These are phyloP conservation scores for Talaromyces stipitatus DNA, from an alignment of 495 filamentous ascomycete genomes.

Conservation along the genomic window DNA sequence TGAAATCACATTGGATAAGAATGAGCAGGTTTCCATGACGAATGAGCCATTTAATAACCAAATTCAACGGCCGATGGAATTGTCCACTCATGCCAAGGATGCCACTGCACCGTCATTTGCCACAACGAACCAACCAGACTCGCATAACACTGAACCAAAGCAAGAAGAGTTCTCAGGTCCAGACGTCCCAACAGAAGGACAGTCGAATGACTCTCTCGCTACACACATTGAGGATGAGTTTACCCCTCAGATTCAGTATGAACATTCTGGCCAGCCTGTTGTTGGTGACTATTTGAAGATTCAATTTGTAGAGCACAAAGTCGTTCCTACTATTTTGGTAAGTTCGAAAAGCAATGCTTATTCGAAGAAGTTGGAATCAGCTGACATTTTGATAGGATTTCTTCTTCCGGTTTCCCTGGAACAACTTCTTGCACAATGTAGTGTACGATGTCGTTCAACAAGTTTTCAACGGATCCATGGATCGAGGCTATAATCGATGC, in stretches of 20 bases:
- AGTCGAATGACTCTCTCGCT: background rate
- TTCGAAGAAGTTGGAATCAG: background rate
- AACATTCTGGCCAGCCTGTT: constrained; percentile 68
- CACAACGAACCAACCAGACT: constrained; percentile 16
- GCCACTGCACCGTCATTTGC: constrained; percentile 61
- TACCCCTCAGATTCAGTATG: constrained; percentile 46
- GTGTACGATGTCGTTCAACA: constrained; percentile 99
- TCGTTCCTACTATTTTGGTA: constrained; percentile 93
- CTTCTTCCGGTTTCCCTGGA: constrained; percentile 99
- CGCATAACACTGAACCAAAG: background rate
- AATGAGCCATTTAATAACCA: constrained; percentile 4
- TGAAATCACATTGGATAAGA: constrained; percentile 40
- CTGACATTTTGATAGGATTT: constrained; percentile 56
- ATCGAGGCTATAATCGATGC: constrained; percentile 84
- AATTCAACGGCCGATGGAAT: constrained; percentile 11
- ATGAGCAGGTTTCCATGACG: constrained; percentile 19
- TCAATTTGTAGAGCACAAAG: constrained; percentile 87
- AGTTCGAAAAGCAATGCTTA: too few species aligned
- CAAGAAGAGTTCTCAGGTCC: background rate
- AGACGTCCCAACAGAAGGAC: constrained; percentile 8
- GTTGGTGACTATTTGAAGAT: constrained; percentile 98
- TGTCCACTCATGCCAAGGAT: constrained; percentile 56
- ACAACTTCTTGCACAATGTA: constrained; percentile 99
- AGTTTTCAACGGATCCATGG: constrained; percentile 98
- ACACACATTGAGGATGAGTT: constrained; percentile 23